Evolutionary conservation across 495 filamentous ascomycete species (phyloP).

Genomic region (Aspergillus leporis): DNA sequence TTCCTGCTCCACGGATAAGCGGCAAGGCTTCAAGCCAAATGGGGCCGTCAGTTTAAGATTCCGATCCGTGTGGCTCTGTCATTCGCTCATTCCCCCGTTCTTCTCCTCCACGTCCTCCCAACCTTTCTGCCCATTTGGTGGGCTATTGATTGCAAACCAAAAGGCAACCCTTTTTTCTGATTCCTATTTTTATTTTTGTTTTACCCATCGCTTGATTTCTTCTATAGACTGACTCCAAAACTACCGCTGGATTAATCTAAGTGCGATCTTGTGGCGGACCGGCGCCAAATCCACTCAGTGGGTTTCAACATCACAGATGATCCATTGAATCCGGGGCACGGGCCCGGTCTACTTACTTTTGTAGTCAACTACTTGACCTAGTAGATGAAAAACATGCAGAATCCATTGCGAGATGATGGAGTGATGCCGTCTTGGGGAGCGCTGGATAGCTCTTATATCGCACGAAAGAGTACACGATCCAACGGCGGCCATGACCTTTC

Average conservation of each 20-base stretch:
- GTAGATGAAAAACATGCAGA: slow-evolving; percentile 20
- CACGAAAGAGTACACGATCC: slow-evolving; percentile 10
- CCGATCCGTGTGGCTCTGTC: slow-evolving; percentile 16
- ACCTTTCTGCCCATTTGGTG: not conserved
- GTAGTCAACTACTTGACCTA: not conserved
- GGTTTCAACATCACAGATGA: not conserved
- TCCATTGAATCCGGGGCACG: slow-evolving; percentile 10
- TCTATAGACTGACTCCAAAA: not conserved
- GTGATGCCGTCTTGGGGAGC: slow-evolving; percentile 7
- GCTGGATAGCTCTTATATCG: slow-evolving; percentile 8
- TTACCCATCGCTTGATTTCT: not conserved
- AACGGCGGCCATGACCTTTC: slow-evolving; percentile 14
- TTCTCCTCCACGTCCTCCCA: slow-evolving; percentile 7
- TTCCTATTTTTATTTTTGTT: not conserved
- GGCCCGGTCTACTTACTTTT: slow-evolving; percentile 9
- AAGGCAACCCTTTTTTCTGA: not conserved
- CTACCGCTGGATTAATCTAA: not conserved
- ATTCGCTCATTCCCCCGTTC: slow-evolving; percentile 1
- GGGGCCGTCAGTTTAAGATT: slow-evolving; percentile 8
- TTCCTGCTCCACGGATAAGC: not conserved
- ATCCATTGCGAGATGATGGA: slow-evolving; percentile 6
- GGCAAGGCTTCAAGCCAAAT: slow-evolving; percentile 2
- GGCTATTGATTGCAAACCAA: not conserved
- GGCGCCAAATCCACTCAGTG: not conserved
- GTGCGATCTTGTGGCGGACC: not conserved